phyloP scores from a whole-genome alignment of 352 stramenopile genomes.

The Blastocystis sp. region DNA sequence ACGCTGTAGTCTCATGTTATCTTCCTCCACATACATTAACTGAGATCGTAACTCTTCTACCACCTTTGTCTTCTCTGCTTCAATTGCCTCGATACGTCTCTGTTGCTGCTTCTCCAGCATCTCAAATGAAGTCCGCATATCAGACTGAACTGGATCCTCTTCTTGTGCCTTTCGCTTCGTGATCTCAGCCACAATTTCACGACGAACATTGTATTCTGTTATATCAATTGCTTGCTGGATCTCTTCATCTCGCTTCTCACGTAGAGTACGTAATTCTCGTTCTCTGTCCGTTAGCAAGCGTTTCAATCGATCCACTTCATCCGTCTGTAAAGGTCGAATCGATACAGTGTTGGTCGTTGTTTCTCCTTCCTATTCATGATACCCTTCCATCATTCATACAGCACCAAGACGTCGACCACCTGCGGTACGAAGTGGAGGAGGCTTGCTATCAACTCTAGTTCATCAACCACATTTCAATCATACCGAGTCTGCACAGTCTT shows the following conservation, averaged over 20 bases:
- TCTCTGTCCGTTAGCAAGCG: neutral
- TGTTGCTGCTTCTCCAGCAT: neutral
- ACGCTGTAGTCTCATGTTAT: too few species aligned
- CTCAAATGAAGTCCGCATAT: neutral
- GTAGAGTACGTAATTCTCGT: neutral
- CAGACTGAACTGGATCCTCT: neutral
- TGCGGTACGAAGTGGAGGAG: neutral
- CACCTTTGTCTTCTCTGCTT: neutral
- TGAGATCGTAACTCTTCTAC: too few species aligned
- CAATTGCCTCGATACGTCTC: neutral
- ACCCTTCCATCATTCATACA: neutral
- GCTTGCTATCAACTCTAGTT: constrained; percentile 42
- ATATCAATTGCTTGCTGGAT: neutral
- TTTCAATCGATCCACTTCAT: constrained; percentile 6
- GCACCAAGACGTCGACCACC: constrained; percentile 9
- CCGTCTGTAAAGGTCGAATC: neutral
- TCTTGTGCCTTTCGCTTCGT: neutral
- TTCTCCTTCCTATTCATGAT: neutral
- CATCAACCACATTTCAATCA: neutral
- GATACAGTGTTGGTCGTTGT: neutral
- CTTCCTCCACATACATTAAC: too few species aligned
- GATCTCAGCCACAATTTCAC: constrained; percentile 18
- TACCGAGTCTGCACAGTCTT: constrained; percentile 39
- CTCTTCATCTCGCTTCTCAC: neutral
- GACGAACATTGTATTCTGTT: constrained; percentile 3